Percentiles rank a stretch among this genome's conserved stretches.
These are phyloP conservation scores for Naganishia onofrii DNA, from an alignment of 768 basidiomycete species.

Conservation along the genomic window DNA sequence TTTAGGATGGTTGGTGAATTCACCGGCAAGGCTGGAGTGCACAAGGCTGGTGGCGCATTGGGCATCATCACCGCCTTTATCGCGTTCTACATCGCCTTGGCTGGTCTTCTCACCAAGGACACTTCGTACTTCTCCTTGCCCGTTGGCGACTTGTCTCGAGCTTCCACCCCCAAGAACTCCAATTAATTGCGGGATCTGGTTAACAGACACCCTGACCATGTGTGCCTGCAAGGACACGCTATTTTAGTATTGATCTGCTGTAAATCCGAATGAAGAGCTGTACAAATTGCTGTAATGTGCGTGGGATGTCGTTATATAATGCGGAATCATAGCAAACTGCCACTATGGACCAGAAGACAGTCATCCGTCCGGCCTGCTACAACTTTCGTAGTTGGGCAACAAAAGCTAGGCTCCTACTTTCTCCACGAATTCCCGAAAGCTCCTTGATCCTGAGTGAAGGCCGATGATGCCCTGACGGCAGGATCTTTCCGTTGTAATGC, in stretches of 20 bases:
- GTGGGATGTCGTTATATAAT: slow-evolving; percentile 8
- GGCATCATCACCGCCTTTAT: slow-evolving; percentile 51
- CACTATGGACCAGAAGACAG: neutral
- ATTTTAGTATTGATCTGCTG: neutral
- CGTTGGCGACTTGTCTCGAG: slow-evolving; percentile 44
- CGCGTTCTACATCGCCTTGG: slow-evolving; percentile 52
- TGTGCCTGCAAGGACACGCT: no score
- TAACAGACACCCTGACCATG: neutral
- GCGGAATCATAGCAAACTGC: neutral
- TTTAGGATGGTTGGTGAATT: slow-evolving; percentile 51
- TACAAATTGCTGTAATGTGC: neutral
- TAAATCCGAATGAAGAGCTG: neutral
- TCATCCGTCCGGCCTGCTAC: neutral
- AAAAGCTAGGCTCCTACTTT: neutral
- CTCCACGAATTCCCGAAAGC: slow-evolving; percentile 17
- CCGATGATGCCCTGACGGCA: slow-evolving; percentile 3
- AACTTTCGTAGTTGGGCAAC: no score
- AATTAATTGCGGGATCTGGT: neutral
- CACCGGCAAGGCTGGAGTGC: slow-evolving; percentile 38
- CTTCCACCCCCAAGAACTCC: slow-evolving; percentile 11
- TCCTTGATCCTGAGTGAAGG: slow-evolving; percentile 14
- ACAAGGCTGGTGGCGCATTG: slow-evolving; percentile 52
- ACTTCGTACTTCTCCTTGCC: slow-evolving; percentile 50
- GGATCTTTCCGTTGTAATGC: slow-evolving; percentile 10
- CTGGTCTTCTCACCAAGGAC: slow-evolving; percentile 52